These are phyloP conservation scores for Linderina pennispora DNA, from an alignment of 192 early-diverging fungal genomes.

Conservation along the genomic window DNA sequence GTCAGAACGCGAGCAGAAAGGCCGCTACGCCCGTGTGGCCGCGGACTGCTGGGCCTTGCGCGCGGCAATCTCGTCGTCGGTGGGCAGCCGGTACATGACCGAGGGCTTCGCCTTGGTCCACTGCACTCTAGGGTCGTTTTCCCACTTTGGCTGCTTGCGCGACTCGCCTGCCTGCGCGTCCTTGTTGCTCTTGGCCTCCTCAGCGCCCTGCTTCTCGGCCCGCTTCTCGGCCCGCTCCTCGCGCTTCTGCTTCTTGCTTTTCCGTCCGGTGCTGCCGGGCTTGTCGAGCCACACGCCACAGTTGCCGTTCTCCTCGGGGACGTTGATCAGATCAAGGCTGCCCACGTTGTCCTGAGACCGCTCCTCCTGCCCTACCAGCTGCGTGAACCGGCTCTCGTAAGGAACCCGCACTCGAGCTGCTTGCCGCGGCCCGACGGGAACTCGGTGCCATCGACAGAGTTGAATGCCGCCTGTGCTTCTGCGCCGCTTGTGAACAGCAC, in stretches of 20 bases:
- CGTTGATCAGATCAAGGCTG: slow-evolving; percentile 17
- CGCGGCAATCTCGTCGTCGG: slow-evolving; percentile 33
- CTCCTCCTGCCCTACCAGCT: slow-evolving; percentile 28
- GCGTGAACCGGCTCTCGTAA: slow-evolving; percentile 27
- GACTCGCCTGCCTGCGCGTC: neutral
- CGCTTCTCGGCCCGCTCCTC: slow-evolving; percentile 5
- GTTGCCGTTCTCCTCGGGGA: slow-evolving; percentile 18
- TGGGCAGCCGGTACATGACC: slow-evolving; percentile 25
- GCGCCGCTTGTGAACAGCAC: slow-evolving; percentile 19
- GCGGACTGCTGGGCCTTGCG: slow-evolving; percentile 17
- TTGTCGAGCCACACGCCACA: slow-evolving; percentile 27
- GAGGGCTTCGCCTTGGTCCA: slow-evolving; percentile 17
- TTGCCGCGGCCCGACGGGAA: slow-evolving; percentile 35
- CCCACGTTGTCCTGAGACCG: slow-evolving; percentile 15
- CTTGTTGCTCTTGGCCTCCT: slow-evolving; percentile 14
- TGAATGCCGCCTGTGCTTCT: slow-evolving; percentile 15
- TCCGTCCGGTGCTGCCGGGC: too few species aligned
- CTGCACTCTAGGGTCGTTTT: slow-evolving; percentile 2
- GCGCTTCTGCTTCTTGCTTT: slow-evolving; percentile 23
- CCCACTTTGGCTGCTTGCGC: neutral
- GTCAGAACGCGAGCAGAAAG: neutral
- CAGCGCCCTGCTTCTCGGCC: slow-evolving; percentile 1
- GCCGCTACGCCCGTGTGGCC: too few species aligned
- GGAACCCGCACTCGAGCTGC: slow-evolving; percentile 29
- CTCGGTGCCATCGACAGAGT: slow-evolving; percentile 15